A percentile compares a stretch with the other conserved stretches of the same genome.
These are phyloP conservation scores for Calonectria henricotiae DNA, from an alignment of 2,329 filamentous ascomycete genomes.

Conservation along the genomic window DNA sequence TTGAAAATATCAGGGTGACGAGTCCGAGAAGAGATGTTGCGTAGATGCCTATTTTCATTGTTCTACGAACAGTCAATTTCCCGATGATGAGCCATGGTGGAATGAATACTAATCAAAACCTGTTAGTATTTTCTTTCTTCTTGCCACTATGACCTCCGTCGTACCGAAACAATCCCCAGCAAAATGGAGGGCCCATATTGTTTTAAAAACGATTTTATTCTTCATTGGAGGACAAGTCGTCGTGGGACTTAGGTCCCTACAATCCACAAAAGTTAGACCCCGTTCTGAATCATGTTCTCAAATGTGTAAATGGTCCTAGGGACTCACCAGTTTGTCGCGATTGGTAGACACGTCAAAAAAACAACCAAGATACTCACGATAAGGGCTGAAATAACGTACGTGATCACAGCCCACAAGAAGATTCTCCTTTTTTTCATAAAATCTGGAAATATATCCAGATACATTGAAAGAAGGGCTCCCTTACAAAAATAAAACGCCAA, in stretches of 20 bases:
- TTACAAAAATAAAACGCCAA: conserved; percentile 26
- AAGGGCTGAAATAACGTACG: background rate
- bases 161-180: conserved; percentile 21
- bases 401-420: conserved; percentile 4
- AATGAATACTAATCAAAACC: conserved; percentile 12
- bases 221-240: conserved; percentile 21
- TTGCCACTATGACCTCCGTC: background rate
- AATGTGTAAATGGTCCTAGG: background rate
- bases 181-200: conserved; percentile 21
- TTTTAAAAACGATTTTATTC: conserved; percentile 11
- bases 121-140: background rate
- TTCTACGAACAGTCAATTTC: conserved; percentile 14
- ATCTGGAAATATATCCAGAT: conserved; percentile 24
- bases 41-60: conserved; percentile 17
- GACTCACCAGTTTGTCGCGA: conserved; percentile 25
- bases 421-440: conserved; percentile 27
- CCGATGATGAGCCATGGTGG: conserved; percentile 25
- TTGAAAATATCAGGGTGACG: conserved; percentile 23
- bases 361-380: background rate
- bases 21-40: conserved; percentile 24
- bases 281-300: too few species aligned
- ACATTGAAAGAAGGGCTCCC: conserved; percentile 30
- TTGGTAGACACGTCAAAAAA: conserved; percentile 17
- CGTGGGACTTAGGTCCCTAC: conserved; percentile 5
- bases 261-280: background rate